These are phyloP conservation scores for Candolleomyces aberdarensis DNA, from an alignment of 768 basidiomycete genomes.

Conservation along the genomic window DNA sequence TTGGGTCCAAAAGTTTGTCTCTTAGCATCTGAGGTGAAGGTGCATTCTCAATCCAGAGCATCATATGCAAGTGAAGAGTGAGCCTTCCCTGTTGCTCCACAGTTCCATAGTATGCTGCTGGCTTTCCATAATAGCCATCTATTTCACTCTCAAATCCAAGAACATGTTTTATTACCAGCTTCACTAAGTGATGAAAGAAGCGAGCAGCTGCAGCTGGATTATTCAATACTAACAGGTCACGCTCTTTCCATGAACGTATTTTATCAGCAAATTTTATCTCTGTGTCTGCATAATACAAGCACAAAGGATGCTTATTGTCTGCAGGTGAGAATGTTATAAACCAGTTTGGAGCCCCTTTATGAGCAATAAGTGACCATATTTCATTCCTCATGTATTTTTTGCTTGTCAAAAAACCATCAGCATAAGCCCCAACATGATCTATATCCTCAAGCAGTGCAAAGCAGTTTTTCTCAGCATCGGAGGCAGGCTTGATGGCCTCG, in stretches of 20 bases:
- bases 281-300: constrained; percentile 28
- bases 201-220: constrained; percentile 28
- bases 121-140: constrained; percentile 26
- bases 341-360: constrained; percentile 28
- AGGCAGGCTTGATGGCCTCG: not conserved
- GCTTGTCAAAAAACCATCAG: not conserved
- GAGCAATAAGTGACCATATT: constrained; percentile 15
- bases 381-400: constrained; percentile 21
- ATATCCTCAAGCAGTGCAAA: not conserved
- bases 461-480: not conserved
- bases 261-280: constrained; percentile 19
- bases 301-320: constrained; percentile 29
- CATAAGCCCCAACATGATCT: not conserved
- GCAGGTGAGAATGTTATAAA: constrained; percentile 36
- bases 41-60: constrained; percentile 30
- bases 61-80: constrained; percentile 32
- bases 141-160: constrained; percentile 16
- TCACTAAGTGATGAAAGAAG: constrained; percentile 30
- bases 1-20: constrained; percentile 17
- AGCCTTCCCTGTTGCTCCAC: constrained; percentile 37
- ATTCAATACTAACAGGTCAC: constrained; percentile 2
- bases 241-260: constrained; percentile 5
- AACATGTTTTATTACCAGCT: constrained; percentile 27
- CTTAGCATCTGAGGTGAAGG: constrained; percentile 28
- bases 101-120: constrained; percentile 33